These are phyloP conservation scores for Plasmopara viticola DNA, from an alignment of 352 stramenopile genomes.

Conservation along the genomic window DNA sequence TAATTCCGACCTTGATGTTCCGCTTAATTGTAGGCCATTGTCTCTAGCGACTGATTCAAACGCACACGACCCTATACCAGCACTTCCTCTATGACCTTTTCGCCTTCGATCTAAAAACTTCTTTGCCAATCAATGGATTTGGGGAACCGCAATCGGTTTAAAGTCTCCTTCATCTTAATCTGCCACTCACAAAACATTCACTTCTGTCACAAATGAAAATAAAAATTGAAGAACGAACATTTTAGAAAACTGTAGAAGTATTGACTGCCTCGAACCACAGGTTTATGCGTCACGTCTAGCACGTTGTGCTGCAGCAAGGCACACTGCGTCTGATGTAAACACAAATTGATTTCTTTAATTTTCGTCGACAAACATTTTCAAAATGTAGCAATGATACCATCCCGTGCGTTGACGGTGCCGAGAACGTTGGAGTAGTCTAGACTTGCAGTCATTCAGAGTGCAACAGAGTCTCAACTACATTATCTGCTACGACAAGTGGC, in stretches of 20 bases:
- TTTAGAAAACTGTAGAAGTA: constrained; percentile 32
- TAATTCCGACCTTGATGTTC: too few species aligned
- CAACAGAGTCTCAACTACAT: constrained; percentile 51
- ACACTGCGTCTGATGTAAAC: constrained; percentile 48
- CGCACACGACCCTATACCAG: constrained; percentile 75
- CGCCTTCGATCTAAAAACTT: constrained; percentile 66
- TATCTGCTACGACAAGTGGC: constrained; percentile 56
- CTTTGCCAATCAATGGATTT: constrained; percentile 79
- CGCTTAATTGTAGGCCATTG: constrained; percentile 73
- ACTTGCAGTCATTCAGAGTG: constrained; percentile 57
- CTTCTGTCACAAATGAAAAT: neutral
- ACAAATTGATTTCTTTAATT: too few species aligned
- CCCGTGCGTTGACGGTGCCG: constrained; percentile 33
- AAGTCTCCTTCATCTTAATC: constrained; percentile 73
- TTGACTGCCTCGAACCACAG: constrained; percentile 13
- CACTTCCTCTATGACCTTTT: constrained; percentile 87
- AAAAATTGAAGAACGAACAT: constrained; percentile 20
- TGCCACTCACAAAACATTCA: constrained; percentile 19
- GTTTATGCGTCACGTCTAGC: constrained; percentile 46
- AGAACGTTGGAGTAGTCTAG: constrained; percentile 28
- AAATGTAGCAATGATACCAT: neutral
- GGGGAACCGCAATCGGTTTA: constrained; percentile 80
- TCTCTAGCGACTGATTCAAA: constrained; percentile 76
- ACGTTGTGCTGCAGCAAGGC: constrained; percentile 83
- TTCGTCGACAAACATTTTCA: too few species aligned